Evolutionary conservation across 2,329 filamentous ascomycete species (phyloP), one percentile per base, ranked within the genome.

Genomic region (Cytospora piceicola): DNA sequence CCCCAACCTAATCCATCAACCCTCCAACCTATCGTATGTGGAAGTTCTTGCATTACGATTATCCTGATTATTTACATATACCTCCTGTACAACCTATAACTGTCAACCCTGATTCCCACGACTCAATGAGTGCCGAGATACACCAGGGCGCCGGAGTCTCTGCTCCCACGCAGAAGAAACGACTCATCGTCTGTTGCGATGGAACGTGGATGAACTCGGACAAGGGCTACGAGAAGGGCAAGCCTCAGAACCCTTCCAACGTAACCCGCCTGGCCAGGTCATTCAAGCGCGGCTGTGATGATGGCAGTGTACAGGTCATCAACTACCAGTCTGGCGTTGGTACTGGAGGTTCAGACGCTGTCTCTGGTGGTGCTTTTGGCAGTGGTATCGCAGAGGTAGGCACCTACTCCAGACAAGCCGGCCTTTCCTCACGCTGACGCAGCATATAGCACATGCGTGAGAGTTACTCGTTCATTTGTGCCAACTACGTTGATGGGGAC

Each of bases 301-400:
- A 87, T 71, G 82, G 82, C 36, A 81, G 77, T 22, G 77, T 85
- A 52, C 86, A 88, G 72, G 81, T 88, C 69, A 82, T 88, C 64
- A 84, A 82, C 70, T 89, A 89, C 71, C 84, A 87, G 71, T 83
- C 84, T 11, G 86, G 86, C 24, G 84, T 88, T 32, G 86, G 86
- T 20, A 85, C 84, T 3, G 81, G 81, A 1, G 80, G 80, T 68
- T 80, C 79, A n/a, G 83, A 85, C 64, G 77, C 78, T 54, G 68
- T 87, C 20, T 80, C 81, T 0, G 84, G 85, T 7, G 85, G 85
- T 53, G 81, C 83, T 2, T 85, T 87, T 70, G 84, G 85, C 2
- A 74, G 79, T 20, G 84, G 85, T 1, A 80, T 88, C 52, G 77
- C 81, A 30, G 83, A 86, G 75, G 82, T 82, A 65, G 61, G 77